Base-by-base conservation (phyloP, 371 early-diverging fungal species). In the Lichtheimia ornata region DNA sequence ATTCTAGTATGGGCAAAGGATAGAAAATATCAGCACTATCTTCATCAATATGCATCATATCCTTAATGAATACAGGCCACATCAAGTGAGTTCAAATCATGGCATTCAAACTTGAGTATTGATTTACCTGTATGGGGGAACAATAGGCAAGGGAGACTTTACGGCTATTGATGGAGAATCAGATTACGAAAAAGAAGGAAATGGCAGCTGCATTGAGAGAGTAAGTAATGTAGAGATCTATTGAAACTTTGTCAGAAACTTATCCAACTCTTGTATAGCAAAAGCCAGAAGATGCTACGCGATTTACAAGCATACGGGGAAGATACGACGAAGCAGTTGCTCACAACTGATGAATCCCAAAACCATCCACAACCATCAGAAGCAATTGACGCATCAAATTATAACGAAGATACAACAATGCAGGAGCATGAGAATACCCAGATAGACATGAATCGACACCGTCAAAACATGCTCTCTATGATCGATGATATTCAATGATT, bases 11-110 rank as follows among this genome's bases (percentile, higher is more conserved):
- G 80, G 79, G 5, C 64, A 73, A 13, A 73, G 81, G 24, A 82
- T 88, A 22, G 88, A 86, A 41, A 83, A 85, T 44, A 83, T 88
- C 50, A 84, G 88, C 52, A 79, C 84, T 6, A 85, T 88, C 22
- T 81, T 90, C 47, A 84, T 88, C 66, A 90, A 90, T 53, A 86
- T 86, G 81, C 89, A 88, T 72, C 89, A 88, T 64, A 82, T 88
- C 30, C 67, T 91, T 22, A 88, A 88, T 62, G 88, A 87, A 41
- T 88, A 88, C 60, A 81, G 90, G 12, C 86, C 86, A 41, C 89
- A 88, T 61, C 90, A 90, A 66, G 86, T 83, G 67, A 63, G 20
- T 28, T 28, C 13, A 15, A 11, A 24, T 5, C 0, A 17, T 22
- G n/a, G 4, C 18, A 22, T 35, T 58, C 12, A 17, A 12, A 20